phyloP scores from a whole-genome alignment of 805 yeast genomes.

The Metschnikowia gelsemii region DNA sequence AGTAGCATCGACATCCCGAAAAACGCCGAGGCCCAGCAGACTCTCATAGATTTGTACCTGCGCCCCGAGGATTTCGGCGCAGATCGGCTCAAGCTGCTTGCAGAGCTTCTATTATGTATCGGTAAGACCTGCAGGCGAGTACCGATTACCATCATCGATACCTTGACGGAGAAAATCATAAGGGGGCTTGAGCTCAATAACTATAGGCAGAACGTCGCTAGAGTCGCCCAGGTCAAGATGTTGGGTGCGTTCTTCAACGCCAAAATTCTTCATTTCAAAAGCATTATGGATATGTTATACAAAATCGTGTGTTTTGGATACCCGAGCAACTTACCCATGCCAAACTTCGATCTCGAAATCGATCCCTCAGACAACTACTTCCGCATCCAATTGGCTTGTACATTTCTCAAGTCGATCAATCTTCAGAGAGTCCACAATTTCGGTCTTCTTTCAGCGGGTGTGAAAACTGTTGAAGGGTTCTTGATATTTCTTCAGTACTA shows the following conservation, averaged over 20 bases:
- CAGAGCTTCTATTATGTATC: slow-evolving; percentile 41
- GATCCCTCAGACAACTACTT: slow-evolving; percentile 73
- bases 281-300: slow-evolving; percentile 52
- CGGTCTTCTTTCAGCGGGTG: slow-evolving; percentile 11
- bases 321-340: slow-evolving; percentile 52
- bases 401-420: slow-evolving; percentile 24
- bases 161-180: slow-evolving; percentile 59
- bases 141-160: slow-evolving; percentile 53
- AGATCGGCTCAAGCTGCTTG: slow-evolving; percentile 52
- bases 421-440: slow-evolving; percentile 9
- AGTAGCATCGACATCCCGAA: slow-evolving; percentile 47
- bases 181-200: slow-evolving; percentile 66
- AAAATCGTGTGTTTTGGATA: slow-evolving; percentile 66
- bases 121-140: slow-evolving; percentile 39
- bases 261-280: slow-evolving; percentile 45
- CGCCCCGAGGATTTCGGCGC: slow-evolving; percentile 62
- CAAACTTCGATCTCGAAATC: slow-evolving; percentile 45
- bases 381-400: slow-evolving; percentile 55
- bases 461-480: slow-evolving; percentile 31
- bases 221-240: slow-evolving; percentile 62
- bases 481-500: slow-evolving; percentile 71
- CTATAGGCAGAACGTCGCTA: slow-evolving; percentile 54
- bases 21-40: slow-evolving; percentile 31
- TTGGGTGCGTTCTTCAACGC: slow-evolving; percentile 56
- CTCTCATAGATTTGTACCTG: slow-evolving; percentile 45